Conservation (phyloP, 768 basidiomycete genomes). For the Amanita pallidorosea region DNA sequence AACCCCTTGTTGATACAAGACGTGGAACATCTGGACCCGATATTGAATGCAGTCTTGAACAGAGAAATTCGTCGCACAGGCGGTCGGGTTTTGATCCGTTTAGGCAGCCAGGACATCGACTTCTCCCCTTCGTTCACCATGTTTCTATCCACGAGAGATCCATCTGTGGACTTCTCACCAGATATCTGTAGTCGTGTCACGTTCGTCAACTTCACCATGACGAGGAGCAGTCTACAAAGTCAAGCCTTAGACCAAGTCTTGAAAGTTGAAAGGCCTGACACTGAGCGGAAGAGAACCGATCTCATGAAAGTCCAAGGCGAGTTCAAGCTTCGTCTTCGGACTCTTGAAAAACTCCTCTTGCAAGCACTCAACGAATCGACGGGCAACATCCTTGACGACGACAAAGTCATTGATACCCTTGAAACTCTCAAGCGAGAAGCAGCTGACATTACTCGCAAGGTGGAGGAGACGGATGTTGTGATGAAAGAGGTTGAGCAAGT, state of each 20-base stretch:
- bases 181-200: conserved; percentile 97
- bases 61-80: conserved; percentile 93
- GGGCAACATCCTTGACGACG: conserved; percentile 96
- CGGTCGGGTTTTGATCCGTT: conserved; percentile 91
- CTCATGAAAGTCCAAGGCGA: conserved; percentile 98
- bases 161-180: conserved; percentile 94
- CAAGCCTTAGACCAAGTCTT: conserved; percentile 96
- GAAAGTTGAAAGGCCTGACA: conserved; percentile 94
- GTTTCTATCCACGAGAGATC: conserved; percentile 97
- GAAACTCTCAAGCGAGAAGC: conserved; percentile 96
- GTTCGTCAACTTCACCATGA: conserved; percentile 98
- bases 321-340: conserved; percentile 86
- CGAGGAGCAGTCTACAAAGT: conserved; percentile 94
- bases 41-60: conserved; percentile 94
- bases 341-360: conserved; percentile 84
- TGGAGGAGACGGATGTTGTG: conserved; percentile 90
- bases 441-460: conserved; percentile 90
- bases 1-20: conserved; percentile 97
- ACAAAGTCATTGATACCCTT: conserved; percentile 94
- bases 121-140: conserved; percentile 99
- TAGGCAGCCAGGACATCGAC: conserved; percentile 97
- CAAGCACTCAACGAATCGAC: conserved; percentile 95
- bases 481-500: conserved; percentile 97
- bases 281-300: conserved; percentile 90
- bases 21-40: conserved; percentile 95